A percentile compares a stretch with the other conserved stretches of the same genome.
These are phyloP conservation scores for Falciphora oryzae DNA, from an alignment of 2,329 filamentous ascomycete species.

Conservation along the genomic window DNA sequence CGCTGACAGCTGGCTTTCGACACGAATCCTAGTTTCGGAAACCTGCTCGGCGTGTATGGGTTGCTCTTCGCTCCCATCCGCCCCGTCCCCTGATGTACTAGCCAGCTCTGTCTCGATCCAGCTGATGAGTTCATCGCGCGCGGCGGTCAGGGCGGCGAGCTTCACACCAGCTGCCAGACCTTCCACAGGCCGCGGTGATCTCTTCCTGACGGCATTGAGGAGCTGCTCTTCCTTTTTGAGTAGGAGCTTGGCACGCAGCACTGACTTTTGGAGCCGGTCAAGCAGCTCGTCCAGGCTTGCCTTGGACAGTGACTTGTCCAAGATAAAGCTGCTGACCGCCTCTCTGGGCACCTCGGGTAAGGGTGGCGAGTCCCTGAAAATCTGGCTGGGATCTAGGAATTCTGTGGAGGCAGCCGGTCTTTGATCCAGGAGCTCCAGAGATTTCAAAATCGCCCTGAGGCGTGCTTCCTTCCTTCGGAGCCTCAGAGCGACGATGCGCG, in stretches of 20 bases:
- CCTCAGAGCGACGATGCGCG: slow-evolving; percentile 45
- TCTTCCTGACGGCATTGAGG: slow-evolving; percentile 40
- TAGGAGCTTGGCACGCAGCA: slow-evolving; percentile 51
- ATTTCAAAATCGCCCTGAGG: slow-evolving; percentile 43
- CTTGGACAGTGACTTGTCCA: slow-evolving; percentile 30
- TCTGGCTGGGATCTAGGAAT: slow-evolving; percentile 42
- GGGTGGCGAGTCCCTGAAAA: slow-evolving; percentile 38
- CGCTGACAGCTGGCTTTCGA: slow-evolving; percentile 35
- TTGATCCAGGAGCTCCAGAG: slow-evolving; percentile 43
- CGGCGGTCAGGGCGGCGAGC: slow-evolving; percentile 47
- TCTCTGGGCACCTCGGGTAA: slow-evolving; percentile 47
- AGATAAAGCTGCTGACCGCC: slow-evolving; percentile 43
- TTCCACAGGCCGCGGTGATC: slow-evolving; percentile 21
- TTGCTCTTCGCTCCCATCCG: slow-evolving; percentile 19
- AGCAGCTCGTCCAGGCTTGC: slow-evolving; percentile 42
- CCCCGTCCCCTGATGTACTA: slow-evolving; percentile 39
- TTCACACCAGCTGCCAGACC: slow-evolving; percentile 26
- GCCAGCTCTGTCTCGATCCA: slow-evolving; percentile 61
- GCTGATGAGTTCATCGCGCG: slow-evolving; percentile 54
- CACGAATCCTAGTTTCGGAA: slow-evolving; percentile 19
- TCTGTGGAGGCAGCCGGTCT: slow-evolving; percentile 45
- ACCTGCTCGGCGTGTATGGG: slow-evolving; percentile 16
- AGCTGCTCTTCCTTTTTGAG: slow-evolving; percentile 51
- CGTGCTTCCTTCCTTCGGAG: slow-evolving; percentile 46
- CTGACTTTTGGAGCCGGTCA: slow-evolving; percentile 50